Evolutionary conservation across 345 rosid species (phyloP), one percentile per base, ranked within the genome.

Genomic region (Dipteronia dyeriana): DNA sequence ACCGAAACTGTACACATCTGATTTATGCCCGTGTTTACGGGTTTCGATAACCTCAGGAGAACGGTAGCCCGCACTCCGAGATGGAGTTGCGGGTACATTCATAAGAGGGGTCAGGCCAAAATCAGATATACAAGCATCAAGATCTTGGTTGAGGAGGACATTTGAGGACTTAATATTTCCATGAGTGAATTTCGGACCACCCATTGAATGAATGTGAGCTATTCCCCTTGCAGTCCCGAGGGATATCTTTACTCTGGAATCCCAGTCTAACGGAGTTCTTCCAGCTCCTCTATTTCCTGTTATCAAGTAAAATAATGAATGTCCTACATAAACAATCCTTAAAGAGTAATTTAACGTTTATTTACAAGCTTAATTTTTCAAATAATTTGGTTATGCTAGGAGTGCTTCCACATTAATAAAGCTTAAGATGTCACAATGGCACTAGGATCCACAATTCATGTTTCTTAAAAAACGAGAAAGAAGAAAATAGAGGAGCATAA

Each of bases 111-210:
- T 61, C 34, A 88, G 77, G n/a, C 98, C 95, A 41, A 88, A 86
- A 79, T 95, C 97, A 34, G 93, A 82, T 66, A 95, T 70, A 73
- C 93, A 82, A 10, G 82, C 93, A 6, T 88, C 90, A 1, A 39
- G 77, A 43, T 91, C 92, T 77, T 82, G 89, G 70, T 75, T 86
- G 75, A 95, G 84, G 20, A 95, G 92, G 79, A 92, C 87, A 75
- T 92, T 92, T 76, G 95, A 91, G 34, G 98, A 87, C 82, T 92
- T 92, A 68, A 95, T 83, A 69, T 95, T 95, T 64, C 98, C 97
- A 81, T 93, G 98, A 82, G 81, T 82, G 60, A 92, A 90, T 78
- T 90, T 92, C 25, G 93, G 85, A 78, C 96, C 96, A 64, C 94
- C 90, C 34, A 79, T 79, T 22, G 87, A 85, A 61, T 93, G 98